phyloP scores from a whole-genome alignment of 768 basidiomycete species.

The Hericium alpestre region DNA sequence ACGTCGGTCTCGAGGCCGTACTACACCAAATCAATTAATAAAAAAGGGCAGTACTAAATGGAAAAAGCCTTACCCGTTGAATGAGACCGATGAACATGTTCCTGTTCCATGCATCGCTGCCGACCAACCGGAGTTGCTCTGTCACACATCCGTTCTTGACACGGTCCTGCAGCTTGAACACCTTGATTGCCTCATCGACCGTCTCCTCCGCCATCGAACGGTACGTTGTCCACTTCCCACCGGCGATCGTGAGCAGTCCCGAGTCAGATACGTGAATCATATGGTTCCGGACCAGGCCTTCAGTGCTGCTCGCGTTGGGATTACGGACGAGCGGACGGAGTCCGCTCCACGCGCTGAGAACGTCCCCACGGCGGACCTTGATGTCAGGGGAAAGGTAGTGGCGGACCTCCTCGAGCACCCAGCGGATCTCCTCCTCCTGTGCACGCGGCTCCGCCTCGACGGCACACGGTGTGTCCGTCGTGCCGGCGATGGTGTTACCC shows the following conservation, averaged over 20 bases:
- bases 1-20: slow-evolving; percentile 88
- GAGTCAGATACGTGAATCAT: slow-evolving; percentile 75
- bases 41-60: not conserved
- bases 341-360: slow-evolving; percentile 91
- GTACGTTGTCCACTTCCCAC: slow-evolving; percentile 99
- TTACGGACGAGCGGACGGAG: slow-evolving; percentile 84
- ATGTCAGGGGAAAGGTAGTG: slow-evolving; percentile 87
- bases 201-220: slow-evolving; percentile 93
- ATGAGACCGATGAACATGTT: slow-evolving; percentile 97
- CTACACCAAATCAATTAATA: slow-evolving; percentile 24
- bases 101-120: slow-evolving; percentile 87
- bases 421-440: slow-evolving; percentile 88
- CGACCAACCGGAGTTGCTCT: slow-evolving; percentile 70
- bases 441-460: slow-evolving; percentile 72
- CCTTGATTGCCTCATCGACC: slow-evolving; percentile 75
- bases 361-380: slow-evolving; percentile 87
- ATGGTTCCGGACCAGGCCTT: slow-evolving; percentile 87
- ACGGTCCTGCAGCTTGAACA: slow-evolving; percentile 52
- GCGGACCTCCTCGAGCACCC: slow-evolving; percentile 91
- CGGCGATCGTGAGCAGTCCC: slow-evolving; percentile 87
- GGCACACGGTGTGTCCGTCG: slow-evolving; percentile 75
- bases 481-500: slow-evolving; percentile 94
- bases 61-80: slow-evolving; percentile 52
- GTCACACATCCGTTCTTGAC: slow-evolving; percentile 64
- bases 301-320: slow-evolving; percentile 62